Base-by-base conservation (phyloP, 2,329 filamentous ascomycete species). In the Penicillium occitanis region DNA sequence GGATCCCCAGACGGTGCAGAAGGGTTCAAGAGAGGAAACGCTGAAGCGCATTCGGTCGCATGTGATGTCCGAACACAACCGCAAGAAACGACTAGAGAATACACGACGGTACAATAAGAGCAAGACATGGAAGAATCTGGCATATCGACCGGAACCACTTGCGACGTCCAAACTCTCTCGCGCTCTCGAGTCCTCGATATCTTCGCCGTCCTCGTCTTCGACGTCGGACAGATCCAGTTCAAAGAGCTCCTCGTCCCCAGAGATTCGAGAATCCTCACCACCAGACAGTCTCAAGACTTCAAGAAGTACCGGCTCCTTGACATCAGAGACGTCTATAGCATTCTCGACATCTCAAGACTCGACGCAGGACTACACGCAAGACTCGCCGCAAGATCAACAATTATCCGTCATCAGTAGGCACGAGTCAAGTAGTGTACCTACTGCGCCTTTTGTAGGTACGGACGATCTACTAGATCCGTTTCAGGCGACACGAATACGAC, bases 61-160 rank as follows among this genome's bases (percentile, higher is more conserved):
- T 73, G 77, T 79, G 50, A 79, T 79, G 77, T 79, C 77, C 46
- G 77, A 79, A 65, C 77, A 79, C 66, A 79, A 79, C 68, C 75
- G 77, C 66, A 79, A 79, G 69, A 79, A 79, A 64, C 71, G 77
- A 55, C 68, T 78, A 60, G 77, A 79, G 42, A 79, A 72, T 40
- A 78, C 76, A 4, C 77, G 78, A 63, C 75, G 76, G 13, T 77
- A 78, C 68, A 67, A 67, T 51, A 79, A 76, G 66, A 73, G 70
- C 66, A 78, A 77, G 68, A 71, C 75, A 35, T 79, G 74, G 73
- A 78, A 78, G 57, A 73, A 77, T 22, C 65, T 77, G 61, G 72
- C 75, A 44, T 79, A 75, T 60, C 75, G 75, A 44, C 73, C 10
- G 69, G 73, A 30, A 71, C 70, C 35, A 66, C 70, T 6, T 55